Evolutionary conservation across 495 filamentous ascomycete genomes (phyloP).

Genomic region (Articulospora tetracladia): DNA sequence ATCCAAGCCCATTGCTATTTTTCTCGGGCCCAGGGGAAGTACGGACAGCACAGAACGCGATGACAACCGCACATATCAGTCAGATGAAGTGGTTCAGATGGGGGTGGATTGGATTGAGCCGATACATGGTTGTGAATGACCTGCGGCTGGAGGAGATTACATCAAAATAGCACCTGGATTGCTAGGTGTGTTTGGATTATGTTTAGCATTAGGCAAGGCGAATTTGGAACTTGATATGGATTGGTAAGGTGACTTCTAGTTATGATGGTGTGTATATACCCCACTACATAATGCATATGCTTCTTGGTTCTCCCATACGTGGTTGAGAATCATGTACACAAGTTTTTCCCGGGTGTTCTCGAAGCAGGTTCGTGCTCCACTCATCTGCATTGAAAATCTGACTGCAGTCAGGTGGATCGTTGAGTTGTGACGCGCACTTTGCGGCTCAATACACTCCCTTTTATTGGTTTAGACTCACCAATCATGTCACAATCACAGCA

Average conservation of each 20-base stretch:
- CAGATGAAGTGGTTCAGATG: slow-evolving; percentile 99
- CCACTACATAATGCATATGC: not conserved
- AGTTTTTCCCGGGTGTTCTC: not conserved
- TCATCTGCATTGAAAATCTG: not conserved
- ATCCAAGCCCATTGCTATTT: slow-evolving; percentile 59
- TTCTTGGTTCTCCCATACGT: not conserved
- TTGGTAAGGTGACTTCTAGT: not conserved
- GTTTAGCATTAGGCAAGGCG: not conserved
- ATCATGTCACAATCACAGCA: no score
- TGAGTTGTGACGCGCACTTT: not conserved
- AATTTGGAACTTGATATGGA: not conserved
- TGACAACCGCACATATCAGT: slow-evolving; percentile 83
- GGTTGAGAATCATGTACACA: not conserved
- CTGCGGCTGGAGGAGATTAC: slow-evolving; percentile 56
- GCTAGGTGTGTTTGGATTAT: not conserved
- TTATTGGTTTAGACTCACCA: not conserved
- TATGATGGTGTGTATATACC: not conserved
- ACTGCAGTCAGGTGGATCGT: no score
- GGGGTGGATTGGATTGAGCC: slow-evolving; percentile 86
- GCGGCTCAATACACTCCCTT: not conserved
- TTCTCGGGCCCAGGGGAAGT: slow-evolving; percentile 60
- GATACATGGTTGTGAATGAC: slow-evolving; percentile 97
- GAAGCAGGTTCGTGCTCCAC: not conserved
- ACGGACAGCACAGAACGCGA: slow-evolving; percentile 72
- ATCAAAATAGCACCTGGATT: not conserved